A percentile compares a stretch with the other conserved stretches of the same genome.
These are phyloP conservation scores for Erysimum cheiri DNA, from an alignment of 441 rosid genomes.

Conservation along the genomic window DNA sequence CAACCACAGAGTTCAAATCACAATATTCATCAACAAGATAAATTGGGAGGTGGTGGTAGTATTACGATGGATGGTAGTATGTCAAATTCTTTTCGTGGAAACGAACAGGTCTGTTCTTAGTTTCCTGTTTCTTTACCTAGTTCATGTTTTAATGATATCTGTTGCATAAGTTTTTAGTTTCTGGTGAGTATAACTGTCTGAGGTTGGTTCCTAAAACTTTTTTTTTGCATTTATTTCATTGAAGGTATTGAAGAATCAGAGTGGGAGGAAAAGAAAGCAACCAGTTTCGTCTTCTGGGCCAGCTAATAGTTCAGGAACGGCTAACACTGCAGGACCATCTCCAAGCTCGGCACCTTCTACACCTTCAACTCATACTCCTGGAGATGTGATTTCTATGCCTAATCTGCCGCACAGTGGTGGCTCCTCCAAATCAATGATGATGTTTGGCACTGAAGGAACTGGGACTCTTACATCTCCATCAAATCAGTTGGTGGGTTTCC, in stretches of 20 bases:
- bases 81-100: slow-evolving; percentile 79
- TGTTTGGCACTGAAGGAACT: slow-evolving; percentile 71
- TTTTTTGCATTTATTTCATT: slow-evolving; percentile 38
- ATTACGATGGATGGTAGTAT: slow-evolving; percentile 70
- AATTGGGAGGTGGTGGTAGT: slow-evolving; percentile 66
- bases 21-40: slow-evolving; percentile 69
- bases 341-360: slow-evolving; percentile 93
- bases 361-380: slow-evolving; percentile 89
- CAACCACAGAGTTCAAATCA: slow-evolving; percentile 71
- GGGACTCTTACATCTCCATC: slow-evolving; percentile 79
- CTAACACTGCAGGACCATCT: slow-evolving; percentile 81
- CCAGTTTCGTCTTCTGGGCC: slow-evolving; percentile 87
- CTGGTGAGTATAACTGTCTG: slow-evolving; percentile 1
- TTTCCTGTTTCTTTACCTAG: slow-evolving; percentile 8
- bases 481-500: slow-evolving; percentile 76
- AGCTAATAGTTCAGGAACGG: slow-evolving; percentile 84
- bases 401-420: slow-evolving; percentile 71
- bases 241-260: slow-evolving; percentile 81
- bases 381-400: slow-evolving; percentile 84
- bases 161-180: slow-evolving; percentile 15
- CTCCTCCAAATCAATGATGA: slow-evolving; percentile 73
- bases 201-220: slow-evolving; percentile 45
- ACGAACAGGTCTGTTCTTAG: slow-evolving; percentile 73
- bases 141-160: slow-evolving; percentile 6
- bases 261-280: slow-evolving; percentile 83